Evolutionary conservation across 2,329 filamentous ascomycete species (phyloP), one percentile per base, ranked within the genome.

Genomic region (Malbranchea zuffiana): DNA sequence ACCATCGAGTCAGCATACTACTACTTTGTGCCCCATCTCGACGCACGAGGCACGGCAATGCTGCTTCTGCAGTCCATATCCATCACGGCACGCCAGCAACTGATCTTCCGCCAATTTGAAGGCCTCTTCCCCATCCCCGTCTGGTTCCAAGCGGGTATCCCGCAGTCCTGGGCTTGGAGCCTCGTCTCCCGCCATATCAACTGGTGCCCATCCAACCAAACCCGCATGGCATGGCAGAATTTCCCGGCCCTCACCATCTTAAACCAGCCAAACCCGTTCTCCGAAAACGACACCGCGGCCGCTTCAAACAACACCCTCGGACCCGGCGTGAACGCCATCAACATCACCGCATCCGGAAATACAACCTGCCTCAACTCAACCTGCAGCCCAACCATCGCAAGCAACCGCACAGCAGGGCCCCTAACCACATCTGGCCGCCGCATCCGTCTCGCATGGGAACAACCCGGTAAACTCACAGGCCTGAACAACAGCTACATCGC

Each of bases 401-500:
- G 72, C 50, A 87, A 86, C 65, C 71, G 78, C 30, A 76, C 71
- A 7, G 69, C 72, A 33, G n/a, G n/a, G n/a, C 82, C 82, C 0
- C 71, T 92, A 0, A 80, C 79, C 0, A 85, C 80, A 55, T 72
- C 84, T 0, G 83, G 83, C 0, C 79, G 79, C 16, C 63, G 77
- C 48, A 75, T 92, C 2, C 75, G 74, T 51, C 61, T 92, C 5
- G 55, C 68, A 28, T 92, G 83, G 83, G 82, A 90, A 17, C 59
- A 54, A 0, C 79, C 82, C 0, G 82, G 82, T 0, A 60, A 72
- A 47, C 49, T 69, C 0, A 70, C 88, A 3, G 84, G 84, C 0
- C 84, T 84, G 0, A 88, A 92, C 59, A 85, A 84, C 62, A 82
- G 75, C 52, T 92, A 92, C 54, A 62, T 85, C 32, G 88, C 84